Conservation (phyloP, 768 basidiomycete genomes). For the Kwoniella newhampshirensis region DNA sequence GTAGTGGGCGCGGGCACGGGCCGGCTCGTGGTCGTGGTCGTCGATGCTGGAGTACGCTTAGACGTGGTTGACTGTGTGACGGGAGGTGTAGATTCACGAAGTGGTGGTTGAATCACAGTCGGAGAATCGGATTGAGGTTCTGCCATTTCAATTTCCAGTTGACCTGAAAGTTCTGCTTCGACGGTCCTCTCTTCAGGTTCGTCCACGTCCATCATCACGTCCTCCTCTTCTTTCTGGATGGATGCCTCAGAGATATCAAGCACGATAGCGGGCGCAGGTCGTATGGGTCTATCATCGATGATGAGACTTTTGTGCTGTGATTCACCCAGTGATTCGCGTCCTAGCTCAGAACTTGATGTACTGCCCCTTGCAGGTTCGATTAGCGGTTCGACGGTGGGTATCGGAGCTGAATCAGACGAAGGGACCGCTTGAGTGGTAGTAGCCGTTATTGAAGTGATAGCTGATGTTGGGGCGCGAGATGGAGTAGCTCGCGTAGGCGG, state of each 20-base stretch:
- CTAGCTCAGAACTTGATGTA: too few relatives aligned
- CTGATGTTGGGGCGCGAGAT: too few relatives aligned
- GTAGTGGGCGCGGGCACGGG: slow-evolving; percentile 10
- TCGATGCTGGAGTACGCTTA: slow-evolving; percentile 3
- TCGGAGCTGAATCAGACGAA: too few relatives aligned
- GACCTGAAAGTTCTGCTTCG: too few relatives aligned
- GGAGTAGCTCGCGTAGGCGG: neutral
- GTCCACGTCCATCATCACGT: slow-evolving; percentile 9
- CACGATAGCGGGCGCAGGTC: slow-evolving; percentile 8
- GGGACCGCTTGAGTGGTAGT: too few relatives aligned
- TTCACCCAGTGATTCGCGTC: too few relatives aligned
- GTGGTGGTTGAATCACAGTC: neutral
- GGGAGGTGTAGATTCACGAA: too few relatives aligned
- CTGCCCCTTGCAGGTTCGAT: too few relatives aligned
- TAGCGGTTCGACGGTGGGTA: too few relatives aligned
- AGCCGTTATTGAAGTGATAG: too few relatives aligned
- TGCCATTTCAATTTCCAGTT: neutral
- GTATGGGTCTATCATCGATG: slow-evolving; percentile 16
- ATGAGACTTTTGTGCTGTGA: too few relatives aligned
- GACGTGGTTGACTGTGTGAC: too few relatives aligned
- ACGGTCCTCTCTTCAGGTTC: neutral
- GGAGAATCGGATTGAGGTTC: neutral
- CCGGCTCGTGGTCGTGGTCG: neutral
- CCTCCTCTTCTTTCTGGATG: slow-evolving; percentile 4
- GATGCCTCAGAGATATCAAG: neutral